Base-by-base conservation (phyloP, 345 rosid species). In the Rhizophora apiculata region DNA sequence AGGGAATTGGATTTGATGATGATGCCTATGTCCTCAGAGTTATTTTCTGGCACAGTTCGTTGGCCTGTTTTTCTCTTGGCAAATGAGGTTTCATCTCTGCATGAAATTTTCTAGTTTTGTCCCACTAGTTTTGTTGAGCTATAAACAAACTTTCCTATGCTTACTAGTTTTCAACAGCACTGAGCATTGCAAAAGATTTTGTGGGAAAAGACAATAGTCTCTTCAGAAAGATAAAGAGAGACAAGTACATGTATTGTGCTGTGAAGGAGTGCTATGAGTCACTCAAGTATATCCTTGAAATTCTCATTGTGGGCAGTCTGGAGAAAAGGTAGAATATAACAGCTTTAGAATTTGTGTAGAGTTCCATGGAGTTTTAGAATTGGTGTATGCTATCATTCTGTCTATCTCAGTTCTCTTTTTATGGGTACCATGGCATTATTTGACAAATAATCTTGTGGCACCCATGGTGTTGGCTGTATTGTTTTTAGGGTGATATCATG, bases 61-160 rank as follows among this genome's bases (percentile, higher is more conserved):
- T 94, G 98, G 98, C 98, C 98, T 19, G 85, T 94, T 74, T 94
- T 94, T 78, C 96, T 94, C 73, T 86, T 94, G 36, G 91, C 97
- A 73, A 87, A 86, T 82, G 86, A 94, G 96, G 98, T 94, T 77
- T 64, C 39, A 13, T 36, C 62, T 71, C 60, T 54, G 51, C 13
- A 13, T 29, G 37, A 13, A 57, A 19, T 54, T 29, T 68, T 59
- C 11, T 67, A 20, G 39, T 63, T 49, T 63, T 61, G 66, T 57
- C 60, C 54, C 65, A 52, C 69, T 56, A 20, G 66, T 18, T 24
- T 39, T 64, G 65, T 64, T 73, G 62, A 62, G 69, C 68, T 79
- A 78, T 81, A 72, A 73, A 79, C 53, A 65, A 73, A 27, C 68
- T 69, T 75, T 48, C 72, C 73, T 72, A 64, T 71, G 80, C 80